phyloP scores from a whole-genome alignment of 1,284 basidiomycete genomes.

The Rhodotorula sp. region DNA sequence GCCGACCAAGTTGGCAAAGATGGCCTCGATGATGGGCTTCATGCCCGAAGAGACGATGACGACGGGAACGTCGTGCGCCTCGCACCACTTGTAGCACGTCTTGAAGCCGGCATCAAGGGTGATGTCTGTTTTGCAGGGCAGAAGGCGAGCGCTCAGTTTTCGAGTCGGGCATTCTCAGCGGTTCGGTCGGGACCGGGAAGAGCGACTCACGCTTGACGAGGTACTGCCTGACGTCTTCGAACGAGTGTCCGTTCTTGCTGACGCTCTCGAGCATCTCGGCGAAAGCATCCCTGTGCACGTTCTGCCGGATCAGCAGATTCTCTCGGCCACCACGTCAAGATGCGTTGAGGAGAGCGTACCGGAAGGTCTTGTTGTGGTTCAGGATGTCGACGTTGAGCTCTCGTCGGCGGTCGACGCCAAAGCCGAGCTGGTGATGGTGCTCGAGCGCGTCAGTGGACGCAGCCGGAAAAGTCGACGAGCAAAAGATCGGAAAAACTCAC shows the following conservation, averaged over 20 bases:
- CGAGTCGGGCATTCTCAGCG: background rate
- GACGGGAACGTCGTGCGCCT: conserved; percentile 51
- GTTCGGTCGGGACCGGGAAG: background rate
- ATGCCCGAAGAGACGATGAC: conserved; percentile 94
- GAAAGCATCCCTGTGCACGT: conserved; percentile 68
- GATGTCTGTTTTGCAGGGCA: conserved; percentile 60
- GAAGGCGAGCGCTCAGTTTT: background rate
- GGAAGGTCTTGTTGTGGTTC: conserved; percentile 64
- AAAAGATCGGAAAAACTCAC: conserved; percentile 1
- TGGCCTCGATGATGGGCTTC: conserved; percentile 77
- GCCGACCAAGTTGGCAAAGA: conserved; percentile 34
- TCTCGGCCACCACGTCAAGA: no score
- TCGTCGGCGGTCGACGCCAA: conserved; percentile 65
- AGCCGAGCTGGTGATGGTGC: conserved; percentile 62
- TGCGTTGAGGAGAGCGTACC: conserved; percentile 53
- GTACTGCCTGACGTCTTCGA: conserved; percentile 74
- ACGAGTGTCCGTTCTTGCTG: conserved; percentile 60
- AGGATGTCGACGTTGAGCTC: conserved; percentile 71
- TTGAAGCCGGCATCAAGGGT: conserved; percentile 83
- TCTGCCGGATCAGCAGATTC: background rate
- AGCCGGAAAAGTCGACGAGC: background rate
- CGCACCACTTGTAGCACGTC: conserved; percentile 67
- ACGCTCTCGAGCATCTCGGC: conserved; percentile 75
- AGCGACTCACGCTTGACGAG: conserved; percentile 60
- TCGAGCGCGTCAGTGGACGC: background rate